phyloP scores from a whole-genome alignment of 139 green algal species.

The Gonium pectorale region DNA sequence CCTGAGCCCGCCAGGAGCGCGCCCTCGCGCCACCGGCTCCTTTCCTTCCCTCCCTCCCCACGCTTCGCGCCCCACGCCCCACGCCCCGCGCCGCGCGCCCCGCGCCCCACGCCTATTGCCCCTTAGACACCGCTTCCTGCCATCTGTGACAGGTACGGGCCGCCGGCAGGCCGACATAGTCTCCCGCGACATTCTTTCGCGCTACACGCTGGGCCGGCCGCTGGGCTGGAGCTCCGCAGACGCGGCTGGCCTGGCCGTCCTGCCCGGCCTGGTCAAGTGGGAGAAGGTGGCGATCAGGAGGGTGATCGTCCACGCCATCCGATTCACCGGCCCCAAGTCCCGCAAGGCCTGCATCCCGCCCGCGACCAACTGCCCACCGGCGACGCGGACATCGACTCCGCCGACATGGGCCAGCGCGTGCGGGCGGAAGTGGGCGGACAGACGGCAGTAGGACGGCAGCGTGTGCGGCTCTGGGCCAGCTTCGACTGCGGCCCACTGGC shows the following conservation, averaged over 20 bases:
- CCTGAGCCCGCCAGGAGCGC: too few species aligned
- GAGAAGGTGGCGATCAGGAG: constrained; percentile 24
- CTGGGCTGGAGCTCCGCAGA: constrained; percentile 56
- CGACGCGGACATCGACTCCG: constrained; percentile 20
- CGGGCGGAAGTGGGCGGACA: too few species aligned
- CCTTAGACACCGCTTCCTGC: neutral
- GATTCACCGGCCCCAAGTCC: constrained; percentile 54
- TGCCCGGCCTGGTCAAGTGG: constrained; percentile 43
- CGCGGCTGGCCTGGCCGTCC: constrained; percentile 52
- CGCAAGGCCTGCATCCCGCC: constrained; percentile 34
- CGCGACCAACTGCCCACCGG: constrained; percentile 37
- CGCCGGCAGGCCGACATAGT: constrained; percentile 25
- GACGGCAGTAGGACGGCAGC: too few species aligned
- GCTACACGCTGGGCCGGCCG: constrained; percentile 37
- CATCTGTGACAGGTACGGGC: constrained; percentile 3
- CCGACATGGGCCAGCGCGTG: too few species aligned
- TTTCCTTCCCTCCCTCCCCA: neutral
- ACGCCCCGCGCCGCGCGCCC: too few species aligned
- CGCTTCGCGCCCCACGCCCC: neutral
- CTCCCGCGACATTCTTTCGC: constrained; percentile 12
- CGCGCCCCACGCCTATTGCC: neutral
- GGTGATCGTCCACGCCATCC: constrained; percentile 48
- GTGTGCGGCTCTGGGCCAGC: constrained; percentile 36
- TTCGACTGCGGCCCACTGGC: constrained; percentile 41
- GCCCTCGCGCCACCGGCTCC: too few species aligned